A percentile compares a stretch with the other conserved stretches of the same genome.
Conservation (phyloP, 768 basidiomycete species). For the Epithele typhae region DNA sequence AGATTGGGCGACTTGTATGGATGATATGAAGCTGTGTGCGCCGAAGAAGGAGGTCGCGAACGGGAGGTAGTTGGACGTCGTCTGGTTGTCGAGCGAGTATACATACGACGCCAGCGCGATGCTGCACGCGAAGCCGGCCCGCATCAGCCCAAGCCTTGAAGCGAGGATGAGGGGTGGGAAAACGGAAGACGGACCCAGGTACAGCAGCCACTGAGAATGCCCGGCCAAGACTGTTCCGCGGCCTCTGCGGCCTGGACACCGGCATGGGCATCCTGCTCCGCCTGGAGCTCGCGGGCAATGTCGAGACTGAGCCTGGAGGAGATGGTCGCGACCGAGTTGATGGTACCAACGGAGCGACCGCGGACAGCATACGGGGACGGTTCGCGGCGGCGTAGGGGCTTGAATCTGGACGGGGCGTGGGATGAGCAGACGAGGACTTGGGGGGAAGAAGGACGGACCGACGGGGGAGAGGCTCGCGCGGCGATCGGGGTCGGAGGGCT, state of each 20-base stretch:
- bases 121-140: neutral
- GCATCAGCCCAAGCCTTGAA: neutral
- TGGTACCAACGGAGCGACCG: too few relatives aligned
- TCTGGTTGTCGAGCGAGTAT: constrained; percentile 69
- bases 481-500: too few relatives aligned
- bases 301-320: too few relatives aligned
- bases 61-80: constrained; percentile 52
- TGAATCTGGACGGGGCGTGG: too few relatives aligned
- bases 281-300: too few relatives aligned
- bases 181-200: constrained; percentile 42
- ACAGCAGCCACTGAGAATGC: constrained; percentile 56
- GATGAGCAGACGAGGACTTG: too few relatives aligned
- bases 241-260: constrained; percentile 50
- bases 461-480: too few relatives aligned
- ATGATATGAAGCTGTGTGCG: constrained; percentile 14
- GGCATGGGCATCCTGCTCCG: constrained; percentile 26
- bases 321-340: too few relatives aligned
- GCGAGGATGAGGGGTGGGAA: neutral
- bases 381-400: too few relatives aligned
- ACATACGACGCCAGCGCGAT: constrained; percentile 67
- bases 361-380: too few relatives aligned
- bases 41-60: constrained; percentile 16
- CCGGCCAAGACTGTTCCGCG: constrained; percentile 47
- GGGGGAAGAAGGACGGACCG: too few relatives aligned
- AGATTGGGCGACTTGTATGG: constrained; percentile 21